These are phyloP conservation scores for Microdochium paspali DNA, from an alignment of 2,329 filamentous ascomycete genomes.

Conservation along the genomic window DNA sequence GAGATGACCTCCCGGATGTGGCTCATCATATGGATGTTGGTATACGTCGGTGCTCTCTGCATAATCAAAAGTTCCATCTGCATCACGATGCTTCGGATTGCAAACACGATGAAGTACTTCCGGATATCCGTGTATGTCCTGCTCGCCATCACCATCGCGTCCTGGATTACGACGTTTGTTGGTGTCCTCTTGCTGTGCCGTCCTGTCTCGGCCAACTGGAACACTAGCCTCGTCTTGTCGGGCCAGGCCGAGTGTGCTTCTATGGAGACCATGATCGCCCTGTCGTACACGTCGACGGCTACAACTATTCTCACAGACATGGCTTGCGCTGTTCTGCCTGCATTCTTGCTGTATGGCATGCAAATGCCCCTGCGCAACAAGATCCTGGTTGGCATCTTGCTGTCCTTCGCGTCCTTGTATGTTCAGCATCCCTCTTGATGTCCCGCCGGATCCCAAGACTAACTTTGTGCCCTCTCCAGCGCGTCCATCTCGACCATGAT, in stretches of 20 bases:
- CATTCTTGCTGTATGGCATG: constrained; percentile 19
- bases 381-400: constrained; percentile 11
- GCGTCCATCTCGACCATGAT: constrained; percentile 13
- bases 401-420: constrained; percentile 16
- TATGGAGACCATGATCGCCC: constrained; percentile 12
- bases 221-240: constrained; percentile 17
- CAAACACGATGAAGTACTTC: constrained; percentile 9
- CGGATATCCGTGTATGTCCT: constrained; percentile 11
- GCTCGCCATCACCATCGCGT: constrained; percentile 12
- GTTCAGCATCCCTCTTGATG: neutral
- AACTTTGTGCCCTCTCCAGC: constrained; percentile 2
- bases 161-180: constrained; percentile 19
- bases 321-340: constrained; percentile 19
- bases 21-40: constrained; percentile 11
- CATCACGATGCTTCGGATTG: constrained; percentile 13
- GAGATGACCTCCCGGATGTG: constrained; percentile 8
- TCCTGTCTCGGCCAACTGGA: constrained; percentile 19
- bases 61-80: constrained; percentile 12
- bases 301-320: constrained; percentile 22
- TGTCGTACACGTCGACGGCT: constrained; percentile 17
- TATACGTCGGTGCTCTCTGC: constrained; percentile 9
- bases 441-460: neutral
- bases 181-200: constrained; percentile 20
- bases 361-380: constrained; percentile 17
- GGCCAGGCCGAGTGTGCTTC: constrained; percentile 9